phyloP scores from a whole-genome alignment of 768 basidiomycete genomes.

The Suillus subluteus region DNA sequence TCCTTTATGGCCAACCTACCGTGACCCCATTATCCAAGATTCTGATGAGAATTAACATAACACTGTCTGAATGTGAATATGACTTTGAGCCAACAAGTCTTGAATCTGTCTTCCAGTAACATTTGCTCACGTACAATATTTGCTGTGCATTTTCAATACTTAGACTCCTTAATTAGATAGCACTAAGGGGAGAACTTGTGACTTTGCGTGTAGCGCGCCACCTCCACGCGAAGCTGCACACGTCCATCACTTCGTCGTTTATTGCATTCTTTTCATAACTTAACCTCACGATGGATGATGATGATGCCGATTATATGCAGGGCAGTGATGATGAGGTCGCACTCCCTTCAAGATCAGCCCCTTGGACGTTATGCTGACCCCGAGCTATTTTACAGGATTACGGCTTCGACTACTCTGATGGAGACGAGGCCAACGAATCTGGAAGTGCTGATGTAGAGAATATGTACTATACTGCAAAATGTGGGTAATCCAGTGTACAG shows the following conservation, averaged over 20 bases:
- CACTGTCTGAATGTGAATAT: neutral
- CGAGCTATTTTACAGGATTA: slow-evolving; percentile 64
- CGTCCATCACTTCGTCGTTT: neutral
- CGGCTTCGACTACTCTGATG: slow-evolving; percentile 95
- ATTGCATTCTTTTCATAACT: neutral
- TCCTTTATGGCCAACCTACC: neutral
- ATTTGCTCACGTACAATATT: neutral
- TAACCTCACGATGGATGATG: slow-evolving; percentile 72
- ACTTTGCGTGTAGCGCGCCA: neutral
- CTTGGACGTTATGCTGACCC: slow-evolving; percentile 4
- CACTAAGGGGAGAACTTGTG: neutral
- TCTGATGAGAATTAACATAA: neutral
- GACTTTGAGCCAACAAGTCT: neutral
- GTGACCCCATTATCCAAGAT: neutral
- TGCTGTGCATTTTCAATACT: neutral
- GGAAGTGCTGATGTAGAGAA: slow-evolving; percentile 93
- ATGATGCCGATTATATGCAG: slow-evolving; percentile 94
- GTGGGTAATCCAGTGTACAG: slow-evolving; percentile 47
- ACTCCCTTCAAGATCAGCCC: slow-evolving; percentile 12
- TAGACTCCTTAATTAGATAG: neutral
- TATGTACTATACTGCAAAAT: slow-evolving; percentile 97
- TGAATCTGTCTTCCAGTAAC: neutral
- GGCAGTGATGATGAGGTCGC: slow-evolving; percentile 82
- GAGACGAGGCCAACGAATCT: slow-evolving; percentile 78
- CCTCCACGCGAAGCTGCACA: neutral